Conservation (phyloP, 106 monocot species). For the Phalaenopsis aphrodite region DNA sequence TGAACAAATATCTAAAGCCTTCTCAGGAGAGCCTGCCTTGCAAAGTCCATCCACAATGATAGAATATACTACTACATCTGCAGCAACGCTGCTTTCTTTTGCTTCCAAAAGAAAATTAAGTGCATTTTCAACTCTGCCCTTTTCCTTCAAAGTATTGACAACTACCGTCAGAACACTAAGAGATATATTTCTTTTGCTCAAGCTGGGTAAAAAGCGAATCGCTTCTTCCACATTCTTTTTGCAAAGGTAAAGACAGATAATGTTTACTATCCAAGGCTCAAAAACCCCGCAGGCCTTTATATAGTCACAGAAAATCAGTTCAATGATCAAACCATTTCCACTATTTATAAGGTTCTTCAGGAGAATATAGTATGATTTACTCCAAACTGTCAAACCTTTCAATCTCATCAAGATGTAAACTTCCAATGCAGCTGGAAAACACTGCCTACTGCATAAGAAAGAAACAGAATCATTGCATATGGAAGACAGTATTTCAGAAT, state of each 20-base stretch:
- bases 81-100: slow-evolving; percentile 22
- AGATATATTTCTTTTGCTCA: slow-evolving; percentile 22
- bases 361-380: slow-evolving; percentile 49
- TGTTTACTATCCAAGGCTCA: slow-evolving; percentile 31
- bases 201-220: slow-evolving; percentile 20
- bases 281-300: slow-evolving; percentile 55
- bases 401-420: slow-evolving; percentile 41
- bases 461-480: slow-evolving; percentile 51
- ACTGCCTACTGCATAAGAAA: slow-evolving; percentile 49
- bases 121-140: slow-evolving; percentile 50
- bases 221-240: slow-evolving; percentile 35
- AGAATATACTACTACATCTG: slow-evolving; percentile 56
- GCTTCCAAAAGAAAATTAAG: slow-evolving; percentile 44
- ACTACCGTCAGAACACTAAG: slow-evolving; percentile 32
- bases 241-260: slow-evolving; percentile 38
- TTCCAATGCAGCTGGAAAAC: slow-evolving; percentile 37
- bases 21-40: slow-evolving; percentile 66
- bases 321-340: slow-evolving; percentile 17
- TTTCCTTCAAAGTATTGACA: slow-evolving; percentile 39
- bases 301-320: slow-evolving; percentile 34
- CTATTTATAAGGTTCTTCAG: slow-evolving; percentile 37
- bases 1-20: slow-evolving; percentile 74
- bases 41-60: slow-evolving; percentile 73
- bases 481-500: slow-evolving; percentile 26
- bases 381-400: slow-evolving; percentile 25